These are phyloP conservation scores for Yamadazyma blattariae DNA, from an alignment of 1,139 yeast genomes.

Conservation along the genomic window DNA sequence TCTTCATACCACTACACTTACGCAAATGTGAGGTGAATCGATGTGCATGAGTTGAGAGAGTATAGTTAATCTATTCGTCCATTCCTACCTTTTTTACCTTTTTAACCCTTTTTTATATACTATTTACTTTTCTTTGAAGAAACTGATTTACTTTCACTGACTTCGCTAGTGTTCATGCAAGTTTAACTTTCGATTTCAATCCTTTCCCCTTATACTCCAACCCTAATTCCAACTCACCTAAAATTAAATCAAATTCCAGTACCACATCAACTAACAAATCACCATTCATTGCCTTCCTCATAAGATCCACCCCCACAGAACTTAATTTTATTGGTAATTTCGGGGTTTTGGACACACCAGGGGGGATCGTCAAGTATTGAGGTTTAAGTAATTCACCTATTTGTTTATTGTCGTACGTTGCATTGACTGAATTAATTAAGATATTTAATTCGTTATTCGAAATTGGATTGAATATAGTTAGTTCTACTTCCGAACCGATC, in stretches of 20 bases:
- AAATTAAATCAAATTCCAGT: conserved; percentile 35
- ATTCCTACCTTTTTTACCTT: no score
- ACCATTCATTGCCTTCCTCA: conserved; percentile 50
- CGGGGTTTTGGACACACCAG: conserved; percentile 46
- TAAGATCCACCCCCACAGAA: conserved; percentile 48
- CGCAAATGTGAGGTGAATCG: no score
- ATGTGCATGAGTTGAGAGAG: no score
- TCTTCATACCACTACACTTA: no score
- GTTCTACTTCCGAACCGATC: conserved; percentile 49
- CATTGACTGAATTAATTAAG: conserved; percentile 42
- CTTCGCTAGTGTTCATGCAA: no score
- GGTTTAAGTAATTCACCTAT: conserved; percentile 43
- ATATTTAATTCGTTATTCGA: conserved; percentile 39
- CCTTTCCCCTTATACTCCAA: conserved; percentile 40
- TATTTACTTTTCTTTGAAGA: no score
- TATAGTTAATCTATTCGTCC: no score
- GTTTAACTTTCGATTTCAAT: conserved; percentile 36
- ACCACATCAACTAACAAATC: conserved; percentile 43
- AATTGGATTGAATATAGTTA: conserved; percentile 52
- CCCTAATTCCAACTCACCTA: conserved; percentile 37
- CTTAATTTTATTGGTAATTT: conserved; percentile 46
- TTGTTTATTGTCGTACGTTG: conserved; percentile 40
- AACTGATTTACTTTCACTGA: no score
- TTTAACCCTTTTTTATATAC: no score
- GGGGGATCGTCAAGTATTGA: conserved; percentile 38